Base-by-base conservation (phyloP, 768 basidiomycete species). In the Tubosaeta brunneosetosa region DNA sequence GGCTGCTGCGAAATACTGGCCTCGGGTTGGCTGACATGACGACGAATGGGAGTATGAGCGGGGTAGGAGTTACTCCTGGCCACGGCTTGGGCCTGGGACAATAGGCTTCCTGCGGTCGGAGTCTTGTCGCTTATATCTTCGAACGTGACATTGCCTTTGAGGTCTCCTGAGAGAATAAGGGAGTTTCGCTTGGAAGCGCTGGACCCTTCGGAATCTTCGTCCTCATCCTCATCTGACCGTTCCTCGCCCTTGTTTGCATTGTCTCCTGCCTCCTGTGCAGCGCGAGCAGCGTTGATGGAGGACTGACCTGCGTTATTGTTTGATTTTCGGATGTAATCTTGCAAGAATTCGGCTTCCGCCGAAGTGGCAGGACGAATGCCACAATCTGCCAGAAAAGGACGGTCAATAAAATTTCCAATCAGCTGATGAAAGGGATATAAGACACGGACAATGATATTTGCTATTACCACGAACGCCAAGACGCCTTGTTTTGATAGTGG, bases 391-490 rank as follows among this genome's bases (percentile, higher is more conserved):
- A 56, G 45, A 42, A 58, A 61, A 59, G 61, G 63, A 56, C 47
- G 61, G 69, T 70, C 33, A 59, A 59, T 55, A 66, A 60, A 61
- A 40, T 55, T 58, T 58, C 61, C 59, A 65, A 69, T 69, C 65
- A 63, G 59, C 54, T 71, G 63, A 66, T 61, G 59, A 60, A 41
- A 68, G 66, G 61, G 69, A 67, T 51, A 50, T 55, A 63, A 61
- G 65, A 61, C 58, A 76, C 86, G 59, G 59, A 92, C 91, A 95
- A 72, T 94, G 92, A 73, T 95, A 95, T 79, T 94, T 94, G 75
- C 89, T 91, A 76, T 95, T 94, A 47, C 93, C 93, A 71, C 94
- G 76, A 53, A 91, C 91, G 54, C 94, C 94, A 54, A 97, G 72
- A 53, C 94, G 86, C 60, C 94, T 79, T 47, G 94, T 95, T 80